Evolutionary conservation across 495 filamentous ascomycete species (phyloP).

Genomic region (Aspergillus heteromorphus): DNA sequence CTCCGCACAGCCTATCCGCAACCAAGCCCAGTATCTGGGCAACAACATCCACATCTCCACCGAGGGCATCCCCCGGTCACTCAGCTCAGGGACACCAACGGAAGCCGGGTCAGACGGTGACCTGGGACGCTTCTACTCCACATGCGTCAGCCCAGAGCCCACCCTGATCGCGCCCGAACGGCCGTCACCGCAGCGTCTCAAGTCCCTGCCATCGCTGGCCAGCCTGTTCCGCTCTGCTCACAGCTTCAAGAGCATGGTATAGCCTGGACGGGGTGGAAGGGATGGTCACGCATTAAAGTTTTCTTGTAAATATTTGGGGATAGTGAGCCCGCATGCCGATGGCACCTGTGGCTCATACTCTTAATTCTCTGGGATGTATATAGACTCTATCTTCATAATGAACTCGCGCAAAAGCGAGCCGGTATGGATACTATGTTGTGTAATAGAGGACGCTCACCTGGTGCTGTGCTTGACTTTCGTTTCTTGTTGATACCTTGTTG

Average conservation of each 20-base stretch:
- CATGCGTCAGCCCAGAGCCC: neutral
- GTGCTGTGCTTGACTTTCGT: neutral
- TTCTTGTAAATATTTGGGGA: neutral
- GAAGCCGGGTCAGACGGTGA: neutral
- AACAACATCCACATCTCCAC: neutral
- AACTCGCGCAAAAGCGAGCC: too few relatives aligned
- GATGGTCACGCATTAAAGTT: neutral
- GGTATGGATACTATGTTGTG: neutral
- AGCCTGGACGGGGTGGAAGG: too few relatives aligned
- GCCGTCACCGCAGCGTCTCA: neutral
- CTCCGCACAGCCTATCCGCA: neutral
- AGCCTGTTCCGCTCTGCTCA: neutral
- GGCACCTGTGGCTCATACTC: too few relatives aligned
- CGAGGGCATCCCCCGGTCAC: neutral
- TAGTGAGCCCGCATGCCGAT: neutral
- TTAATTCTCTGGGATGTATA: neutral
- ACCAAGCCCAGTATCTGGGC: conserved; percentile 2
- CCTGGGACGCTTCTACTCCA: neutral
- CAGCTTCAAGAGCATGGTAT: conserved; percentile 1
- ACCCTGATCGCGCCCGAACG: neutral
- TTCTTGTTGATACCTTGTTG: neutral
- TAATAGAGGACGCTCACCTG: neutral
- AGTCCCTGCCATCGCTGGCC: conserved; percentile 1
- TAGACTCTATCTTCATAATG: neutral
- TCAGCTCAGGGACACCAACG: neutral